Base-by-base conservation (phyloP, 306 rosid species). In the Crotalaria pallida region DNA sequence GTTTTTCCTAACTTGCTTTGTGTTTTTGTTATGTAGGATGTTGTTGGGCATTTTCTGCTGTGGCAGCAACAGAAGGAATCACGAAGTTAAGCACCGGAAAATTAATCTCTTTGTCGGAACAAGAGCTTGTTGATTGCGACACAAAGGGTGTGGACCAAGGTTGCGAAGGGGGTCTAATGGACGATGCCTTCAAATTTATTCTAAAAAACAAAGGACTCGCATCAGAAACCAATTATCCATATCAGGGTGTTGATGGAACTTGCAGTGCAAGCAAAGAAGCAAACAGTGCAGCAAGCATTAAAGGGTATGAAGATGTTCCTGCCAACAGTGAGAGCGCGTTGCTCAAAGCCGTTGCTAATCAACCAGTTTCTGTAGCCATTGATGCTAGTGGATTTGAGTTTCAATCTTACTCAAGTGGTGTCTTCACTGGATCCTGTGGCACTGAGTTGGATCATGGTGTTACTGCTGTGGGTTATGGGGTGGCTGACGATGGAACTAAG, bases 41-140 rank as follows among this genome's bases (percentile, higher is more conserved):
- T 31, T 80, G 78, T 17, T 80, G 81, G 84, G 81, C 81, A 29
- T 80, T 75, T 71, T 75, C 84, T 48, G 78, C 71, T 40, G 84
- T 75, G 13, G 81, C 81, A 5, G 84, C 81, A 49, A 70, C 55
- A 7, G 78, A 80, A 70, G 77, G 80, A 69, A 74, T 80, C 27
- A 62, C 80, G 0, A 61, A 74, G 33, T 5, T 80, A 6, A 62
- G 68, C 1, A 68, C 69, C 0, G 80, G 84, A 0, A 80, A 74
- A 53, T 26, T 80, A 58, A 47, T 80, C n/a, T 69, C 80, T 21
- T 12, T 80, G 36, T 75, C 84, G 1, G 81, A 80, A 33, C 81
- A 80, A 71, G 81, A 80, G 40, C 78, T 70, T 2, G 70, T 80
- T 45, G 78, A 80, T 49, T 80, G 84, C 49, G 81, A 80, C 71